phyloP scores from a whole-genome alignment of 495 filamentous ascomycete species.

The Penicillium pancosmium region DNA sequence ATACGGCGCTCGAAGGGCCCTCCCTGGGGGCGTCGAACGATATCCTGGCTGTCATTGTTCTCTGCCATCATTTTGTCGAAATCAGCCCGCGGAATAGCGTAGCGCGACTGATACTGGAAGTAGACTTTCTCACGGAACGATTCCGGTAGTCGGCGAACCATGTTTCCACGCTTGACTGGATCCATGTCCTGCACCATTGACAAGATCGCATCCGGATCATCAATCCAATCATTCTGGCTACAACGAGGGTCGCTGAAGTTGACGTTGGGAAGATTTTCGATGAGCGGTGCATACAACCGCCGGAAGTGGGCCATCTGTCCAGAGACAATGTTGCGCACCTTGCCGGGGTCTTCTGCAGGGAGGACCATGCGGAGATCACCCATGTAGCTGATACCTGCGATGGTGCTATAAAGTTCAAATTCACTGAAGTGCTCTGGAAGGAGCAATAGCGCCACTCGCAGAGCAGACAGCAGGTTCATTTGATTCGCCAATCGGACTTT shows the following conservation, averaged over 20 bases:
- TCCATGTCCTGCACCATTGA: constrained; percentile 87
- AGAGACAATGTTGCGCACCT: constrained; percentile 90
- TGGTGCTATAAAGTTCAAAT: constrained; percentile 82
- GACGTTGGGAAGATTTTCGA: constrained; percentile 88
- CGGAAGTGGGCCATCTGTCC: constrained; percentile 91
- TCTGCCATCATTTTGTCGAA: constrained; percentile 86
- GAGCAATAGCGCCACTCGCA: constrained; percentile 85
- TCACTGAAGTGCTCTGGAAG: constrained; percentile 85
- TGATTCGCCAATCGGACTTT: constrained; percentile 91
- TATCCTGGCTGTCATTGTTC: constrained; percentile 58
- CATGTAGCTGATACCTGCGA: constrained; percentile 88
- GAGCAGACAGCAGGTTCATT: constrained; percentile 87
- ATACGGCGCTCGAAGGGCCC: constrained; percentile 86
- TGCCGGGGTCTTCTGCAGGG: constrained; percentile 85
- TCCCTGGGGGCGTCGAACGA: constrained; percentile 73
- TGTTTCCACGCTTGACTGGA: constrained; percentile 84
- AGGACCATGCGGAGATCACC: constrained; percentile 93
- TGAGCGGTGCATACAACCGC: constrained; percentile 82
- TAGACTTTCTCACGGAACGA: constrained; percentile 87
- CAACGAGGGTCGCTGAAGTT: constrained; percentile 71
- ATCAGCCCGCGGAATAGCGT: constrained; percentile 76
- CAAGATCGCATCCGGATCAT: constrained; percentile 61
- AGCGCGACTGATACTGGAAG: constrained; percentile 91
- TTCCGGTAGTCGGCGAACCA: constrained; percentile 90
- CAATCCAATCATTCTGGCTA: constrained; percentile 63